These are phyloP conservation scores for Rhododendron williamsianum DNA, from an alignment of 148 eudicot genomes.

Conservation along the genomic window DNA sequence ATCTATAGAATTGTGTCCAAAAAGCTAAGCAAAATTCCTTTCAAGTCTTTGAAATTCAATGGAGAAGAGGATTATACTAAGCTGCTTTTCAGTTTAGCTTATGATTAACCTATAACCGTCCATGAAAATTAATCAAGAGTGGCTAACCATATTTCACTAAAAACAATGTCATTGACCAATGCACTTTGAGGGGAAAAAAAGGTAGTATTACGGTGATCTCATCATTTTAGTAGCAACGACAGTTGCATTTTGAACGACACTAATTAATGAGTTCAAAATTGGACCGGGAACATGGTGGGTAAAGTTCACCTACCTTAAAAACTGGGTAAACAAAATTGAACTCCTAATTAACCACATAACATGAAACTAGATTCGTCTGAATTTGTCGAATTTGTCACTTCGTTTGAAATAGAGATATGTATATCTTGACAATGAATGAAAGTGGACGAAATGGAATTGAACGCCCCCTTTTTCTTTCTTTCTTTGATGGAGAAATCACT, in stretches of 20 bases:
- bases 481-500: too few species aligned
- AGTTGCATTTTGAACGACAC: not conserved
- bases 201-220: not conserved
- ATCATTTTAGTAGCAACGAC: not conserved
- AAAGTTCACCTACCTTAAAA: too few species aligned
- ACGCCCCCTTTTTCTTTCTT: too few species aligned
- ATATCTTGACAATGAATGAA: too few species aligned
- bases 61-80: not conserved
- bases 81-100: not conserved
- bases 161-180: not conserved
- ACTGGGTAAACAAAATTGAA: too few species aligned
- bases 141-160: not conserved
- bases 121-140: not conserved
- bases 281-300: too few species aligned
- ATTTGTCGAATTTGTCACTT: too few species aligned
- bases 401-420: too few species aligned
- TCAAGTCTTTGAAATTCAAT: not conserved
- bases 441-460: too few species aligned
- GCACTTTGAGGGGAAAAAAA: not conserved
- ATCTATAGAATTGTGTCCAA: not conserved
- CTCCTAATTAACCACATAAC: too few species aligned
- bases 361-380: too few species aligned
- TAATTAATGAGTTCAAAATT: not conserved
- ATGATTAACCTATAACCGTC: constrained; percentile 8
- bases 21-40: not conserved